A percentile compares a stretch with the other conserved stretches of the same genome.
phyloP scores from a whole-genome alignment of 371 early-diverging fungal genomes.

The Mortierella sp. region DNA sequence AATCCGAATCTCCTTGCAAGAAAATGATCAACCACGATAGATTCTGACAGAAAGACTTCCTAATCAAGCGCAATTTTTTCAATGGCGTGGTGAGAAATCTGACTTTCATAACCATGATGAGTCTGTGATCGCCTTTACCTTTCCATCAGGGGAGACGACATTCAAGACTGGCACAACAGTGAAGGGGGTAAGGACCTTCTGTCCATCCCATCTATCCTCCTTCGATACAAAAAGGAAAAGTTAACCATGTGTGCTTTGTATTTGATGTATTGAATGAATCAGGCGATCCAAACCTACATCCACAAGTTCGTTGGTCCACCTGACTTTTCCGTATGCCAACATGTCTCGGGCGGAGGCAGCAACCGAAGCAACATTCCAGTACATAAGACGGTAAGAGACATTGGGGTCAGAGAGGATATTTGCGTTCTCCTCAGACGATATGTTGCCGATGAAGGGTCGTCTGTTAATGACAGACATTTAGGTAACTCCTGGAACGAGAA shows the following conservation, averaged over 20 bases:
- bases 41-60: conserved; percentile 24
- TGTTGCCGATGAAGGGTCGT: conserved; percentile 13
- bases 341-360: conserved; percentile 32
- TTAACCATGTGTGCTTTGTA: not conserved
- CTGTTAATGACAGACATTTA: not conserved
- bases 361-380: conserved; percentile 31
- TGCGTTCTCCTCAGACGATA: conserved; percentile 22
- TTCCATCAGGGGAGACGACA: conserved; percentile 21
- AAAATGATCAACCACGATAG: conserved; percentile 17
- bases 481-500: too few species aligned
- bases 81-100: not conserved
- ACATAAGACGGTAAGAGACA: conserved; percentile 18
- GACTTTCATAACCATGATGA: not conserved
- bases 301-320: conserved; percentile 28
- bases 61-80: not conserved
- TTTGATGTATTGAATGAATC: too few species aligned
- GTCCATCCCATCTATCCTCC: conserved; percentile 6
- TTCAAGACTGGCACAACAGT: conserved; percentile 25
- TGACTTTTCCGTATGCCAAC: conserved; percentile 36
- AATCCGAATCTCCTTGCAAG: conserved; percentile 19
- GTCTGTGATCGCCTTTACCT: conserved; percentile 13
- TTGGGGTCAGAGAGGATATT: conserved; percentile 9
- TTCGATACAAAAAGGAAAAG: not conserved
- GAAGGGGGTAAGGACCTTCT: conserved; percentile 30
- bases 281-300: not conserved